phyloP scores from a whole-genome alignment of 352 stramenopile genomes.

The Phytophthora fragariaefolia region DNA sequence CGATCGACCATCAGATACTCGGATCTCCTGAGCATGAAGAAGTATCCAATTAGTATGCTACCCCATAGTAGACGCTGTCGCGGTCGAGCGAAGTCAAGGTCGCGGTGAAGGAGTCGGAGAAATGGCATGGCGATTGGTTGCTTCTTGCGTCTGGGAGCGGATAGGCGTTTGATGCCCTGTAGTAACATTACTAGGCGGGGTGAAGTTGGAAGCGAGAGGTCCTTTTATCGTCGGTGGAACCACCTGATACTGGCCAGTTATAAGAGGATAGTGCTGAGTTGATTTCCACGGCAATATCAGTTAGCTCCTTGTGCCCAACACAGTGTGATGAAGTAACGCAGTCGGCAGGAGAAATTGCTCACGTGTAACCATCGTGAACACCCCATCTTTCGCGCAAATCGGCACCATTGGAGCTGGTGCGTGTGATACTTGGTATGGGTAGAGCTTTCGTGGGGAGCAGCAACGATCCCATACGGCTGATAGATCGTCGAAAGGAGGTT shows the following conservation, averaged over 20 bases:
- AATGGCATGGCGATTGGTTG: too few species aligned
- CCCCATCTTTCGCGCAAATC: constrained; percentile 17
- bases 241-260: constrained; percentile 5
- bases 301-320: constrained; percentile 8
- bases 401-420: constrained; percentile 26
- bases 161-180: constrained; percentile 14
- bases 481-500: constrained; percentile 24
- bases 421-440: constrained; percentile 16
- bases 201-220: background rate
- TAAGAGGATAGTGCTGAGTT: constrained; percentile 10
- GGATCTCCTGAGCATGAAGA: constrained; percentile 22
- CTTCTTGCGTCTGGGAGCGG: constrained; percentile 7
- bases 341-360: constrained; percentile 4
- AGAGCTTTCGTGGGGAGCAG: constrained; percentile 21
- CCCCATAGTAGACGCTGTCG: constrained; percentile 14
- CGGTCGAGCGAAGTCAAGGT: constrained; percentile 11
- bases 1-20: background rate
- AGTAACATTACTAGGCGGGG: background rate
- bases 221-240: background rate
- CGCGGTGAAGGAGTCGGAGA: constrained; percentile 10
- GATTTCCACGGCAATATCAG: background rate
- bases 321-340: constrained; percentile 6
- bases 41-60: too few species aligned
- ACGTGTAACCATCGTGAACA: constrained; percentile 19
- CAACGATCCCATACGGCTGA: constrained; percentile 18